Conservation (phyloP, 768 basidiomycete genomes). For the Amanita polypyramis region DNA sequence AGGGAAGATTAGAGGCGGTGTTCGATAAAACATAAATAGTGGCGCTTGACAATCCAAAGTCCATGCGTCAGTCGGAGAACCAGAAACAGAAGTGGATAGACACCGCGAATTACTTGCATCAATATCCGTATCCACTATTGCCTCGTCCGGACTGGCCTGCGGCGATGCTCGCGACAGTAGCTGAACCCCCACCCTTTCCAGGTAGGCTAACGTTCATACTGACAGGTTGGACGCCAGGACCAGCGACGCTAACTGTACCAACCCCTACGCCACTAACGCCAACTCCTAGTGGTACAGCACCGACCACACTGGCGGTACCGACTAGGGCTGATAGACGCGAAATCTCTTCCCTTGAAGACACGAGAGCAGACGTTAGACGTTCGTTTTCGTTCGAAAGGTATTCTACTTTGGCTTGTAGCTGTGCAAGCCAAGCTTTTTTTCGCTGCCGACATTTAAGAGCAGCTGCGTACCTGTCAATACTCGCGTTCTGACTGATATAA, state of each 20-base stretch:
- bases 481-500: neutral
- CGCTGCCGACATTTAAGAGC: conserved; percentile 98
- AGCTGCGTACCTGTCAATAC: conserved; percentile 34
- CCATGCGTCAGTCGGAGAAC: neutral
- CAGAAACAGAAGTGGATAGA: conserved; percentile 1
- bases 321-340: conserved; percentile 69
- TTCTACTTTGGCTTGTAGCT: conserved; percentile 91
- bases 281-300: conserved; percentile 19
- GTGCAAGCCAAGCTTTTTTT: conserved; percentile 95
- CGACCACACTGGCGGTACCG: conserved; percentile 50
- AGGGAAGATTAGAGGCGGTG: neutral
- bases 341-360: conserved; percentile 86
- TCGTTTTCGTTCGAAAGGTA: conserved; percentile 91
- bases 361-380: conserved; percentile 77
- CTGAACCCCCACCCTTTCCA: conserved; percentile 17
- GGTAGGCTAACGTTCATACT: conserved; percentile 35
- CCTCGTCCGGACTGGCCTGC: conserved; percentile 21
- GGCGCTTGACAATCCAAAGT: neutral
- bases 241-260: conserved; percentile 16
- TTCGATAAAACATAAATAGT: conserved; percentile 5
- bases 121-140: conserved; percentile 32
- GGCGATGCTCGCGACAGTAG: conserved; percentile 13
- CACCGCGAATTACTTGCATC: conserved; percentile 6
- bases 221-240: conserved; percentile 29
- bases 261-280: conserved; percentile 12